A percentile compares a stretch with the other conserved stretches of the same genome.
Conservation (phyloP, 768 basidiomycete genomes). For the Suillus ampliporus region DNA sequence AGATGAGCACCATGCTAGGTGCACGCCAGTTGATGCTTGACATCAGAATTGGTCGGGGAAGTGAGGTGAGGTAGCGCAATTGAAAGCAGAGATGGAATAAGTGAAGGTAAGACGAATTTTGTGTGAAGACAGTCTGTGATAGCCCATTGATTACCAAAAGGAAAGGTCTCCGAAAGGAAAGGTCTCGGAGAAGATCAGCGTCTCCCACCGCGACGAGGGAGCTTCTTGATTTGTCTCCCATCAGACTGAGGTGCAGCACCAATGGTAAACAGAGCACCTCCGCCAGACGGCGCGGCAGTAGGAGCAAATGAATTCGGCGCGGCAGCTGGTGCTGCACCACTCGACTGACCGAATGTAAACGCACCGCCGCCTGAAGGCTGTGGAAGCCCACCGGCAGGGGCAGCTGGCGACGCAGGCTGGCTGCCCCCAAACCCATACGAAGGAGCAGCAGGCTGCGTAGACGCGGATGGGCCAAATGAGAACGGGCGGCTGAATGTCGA, state of each 20-base stretch:
- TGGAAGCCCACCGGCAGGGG: conserved; percentile 34
- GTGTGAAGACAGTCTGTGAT: conserved; percentile 4
- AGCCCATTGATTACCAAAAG: conserved; percentile 10
- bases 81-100: conserved; percentile 12
- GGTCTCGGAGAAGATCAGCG: conserved; percentile 21
- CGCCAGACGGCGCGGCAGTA: conserved; percentile 35
- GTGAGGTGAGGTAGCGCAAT: conserved; percentile 26
- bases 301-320: conserved; percentile 54
- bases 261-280: conserved; percentile 58
- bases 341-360: conserved; percentile 46
- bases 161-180: conserved; percentile 13
- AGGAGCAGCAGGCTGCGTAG: conserved; percentile 39
- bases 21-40: conserved; percentile 30
- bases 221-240: conserved; percentile 56
- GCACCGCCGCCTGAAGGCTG: conserved; percentile 40
- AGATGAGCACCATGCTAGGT: conserved; percentile 12
- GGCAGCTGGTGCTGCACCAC: conserved; percentile 42
- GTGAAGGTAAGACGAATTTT: conserved; percentile 4
- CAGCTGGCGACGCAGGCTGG: conserved; percentile 65
- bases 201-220: conserved; percentile 50
- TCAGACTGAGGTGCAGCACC: conserved; percentile 52
- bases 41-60: conserved; percentile 22
- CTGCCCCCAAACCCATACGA: conserved; percentile 58
- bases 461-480: conserved; percentile 48
- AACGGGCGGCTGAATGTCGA: conserved; percentile 61